These are phyloP conservation scores for Sedum album DNA, from an alignment of 164 flowering plant species.

Conservation along the genomic window DNA sequence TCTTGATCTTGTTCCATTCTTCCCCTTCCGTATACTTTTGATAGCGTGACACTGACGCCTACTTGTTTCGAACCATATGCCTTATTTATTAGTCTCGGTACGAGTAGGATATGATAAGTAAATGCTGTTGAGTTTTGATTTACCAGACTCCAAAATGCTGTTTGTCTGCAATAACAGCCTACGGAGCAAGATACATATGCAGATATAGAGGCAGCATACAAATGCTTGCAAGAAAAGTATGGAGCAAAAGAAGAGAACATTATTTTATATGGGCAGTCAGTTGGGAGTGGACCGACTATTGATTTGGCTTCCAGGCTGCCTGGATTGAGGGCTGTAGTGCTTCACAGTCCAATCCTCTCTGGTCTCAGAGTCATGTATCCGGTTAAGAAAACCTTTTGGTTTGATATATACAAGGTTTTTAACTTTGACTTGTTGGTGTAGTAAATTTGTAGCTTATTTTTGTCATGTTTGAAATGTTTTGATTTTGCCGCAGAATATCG, in stretches of 20 bases:
- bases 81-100: no score
- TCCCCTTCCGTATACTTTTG: no score
- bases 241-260: conserved; percentile 75
- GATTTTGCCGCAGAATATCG: conserved; percentile 64
- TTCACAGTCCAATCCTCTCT: conserved; percentile 80
- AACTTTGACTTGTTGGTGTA: background rate
- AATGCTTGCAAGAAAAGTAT: conserved; percentile 62
- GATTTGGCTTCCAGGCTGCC: conserved; percentile 62
- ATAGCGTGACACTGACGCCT: no score
- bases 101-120: no score
- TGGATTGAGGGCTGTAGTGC: conserved; percentile 67
- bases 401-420: conserved; percentile 86
- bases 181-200: conserved; percentile 88
- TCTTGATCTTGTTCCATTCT: no score
- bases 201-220: conserved; percentile 84
- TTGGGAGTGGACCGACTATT: conserved; percentile 92
- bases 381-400: conserved; percentile 74
- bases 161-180: conserved; percentile 36
- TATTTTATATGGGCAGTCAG: conserved; percentile 91
- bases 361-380: conserved; percentile 91
- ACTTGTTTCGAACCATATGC: no score
- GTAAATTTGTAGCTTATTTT: background rate
- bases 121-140: background rate
- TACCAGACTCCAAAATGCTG: background rate
- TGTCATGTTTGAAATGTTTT: background rate